These are phyloP conservation scores for Xylaria hypoxylon DNA, from an alignment of 2,329 filamentous ascomycete genomes.

Conservation along the genomic window DNA sequence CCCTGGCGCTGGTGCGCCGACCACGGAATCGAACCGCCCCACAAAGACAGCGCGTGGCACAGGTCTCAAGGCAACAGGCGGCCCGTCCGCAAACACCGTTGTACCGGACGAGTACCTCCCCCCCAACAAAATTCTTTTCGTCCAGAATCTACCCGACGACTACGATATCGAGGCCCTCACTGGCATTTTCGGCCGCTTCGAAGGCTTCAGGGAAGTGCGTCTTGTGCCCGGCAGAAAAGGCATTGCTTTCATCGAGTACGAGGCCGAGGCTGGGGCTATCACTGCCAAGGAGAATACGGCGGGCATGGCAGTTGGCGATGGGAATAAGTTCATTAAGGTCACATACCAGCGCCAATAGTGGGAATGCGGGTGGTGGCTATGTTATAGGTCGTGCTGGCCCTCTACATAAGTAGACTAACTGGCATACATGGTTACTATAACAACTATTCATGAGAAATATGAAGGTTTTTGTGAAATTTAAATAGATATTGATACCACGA, in stretches of 20 bases:
- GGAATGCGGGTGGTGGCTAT: neutral
- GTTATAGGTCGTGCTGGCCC: too few species aligned
- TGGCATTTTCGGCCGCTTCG: slow-evolving; percentile 86
- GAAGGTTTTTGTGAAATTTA: neutral
- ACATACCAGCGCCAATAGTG: slow-evolving; percentile 92
- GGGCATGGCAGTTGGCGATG: slow-evolving; percentile 81
- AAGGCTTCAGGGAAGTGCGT: slow-evolving; percentile 93
- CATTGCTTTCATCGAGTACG: slow-evolving; percentile 97
- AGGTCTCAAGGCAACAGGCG: slow-evolving; percentile 81
- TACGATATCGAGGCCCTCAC: slow-evolving; percentile 84
- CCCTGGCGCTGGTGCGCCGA: slow-evolving; percentile 56
- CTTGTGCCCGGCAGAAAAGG: slow-evolving; percentile 86
- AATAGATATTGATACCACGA: too few species aligned
- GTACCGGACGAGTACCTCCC: slow-evolving; percentile 98
- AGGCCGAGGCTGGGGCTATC: slow-evolving; percentile 88
- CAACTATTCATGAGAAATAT: neutral
- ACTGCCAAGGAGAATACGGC: slow-evolving; percentile 93
- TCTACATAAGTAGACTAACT: neutral
- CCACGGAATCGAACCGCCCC: slow-evolving; percentile 66
- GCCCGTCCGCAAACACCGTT: slow-evolving; percentile 73
- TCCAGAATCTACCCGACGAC: slow-evolving; percentile 91
- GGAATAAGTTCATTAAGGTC: slow-evolving; percentile 85
- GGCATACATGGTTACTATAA: slow-evolving; percentile 5
- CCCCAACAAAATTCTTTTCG: slow-evolving; percentile 95
- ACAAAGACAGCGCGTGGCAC: slow-evolving; percentile 76